Evolutionary conservation across 139 green algal genomes (phyloP).

Genomic region (Yamagishiella unicocca): DNA sequence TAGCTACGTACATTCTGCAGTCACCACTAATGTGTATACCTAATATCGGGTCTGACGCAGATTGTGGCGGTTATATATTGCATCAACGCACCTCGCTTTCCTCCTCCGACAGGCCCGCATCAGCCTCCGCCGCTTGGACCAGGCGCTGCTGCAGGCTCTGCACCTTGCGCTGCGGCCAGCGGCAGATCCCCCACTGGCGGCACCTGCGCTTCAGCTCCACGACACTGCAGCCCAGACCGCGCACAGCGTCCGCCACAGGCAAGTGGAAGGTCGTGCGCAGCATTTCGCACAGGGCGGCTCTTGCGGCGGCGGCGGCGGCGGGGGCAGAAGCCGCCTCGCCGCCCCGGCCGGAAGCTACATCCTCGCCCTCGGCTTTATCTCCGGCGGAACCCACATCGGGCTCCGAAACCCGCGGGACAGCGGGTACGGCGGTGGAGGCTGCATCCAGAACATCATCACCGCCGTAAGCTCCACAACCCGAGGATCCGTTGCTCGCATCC

Average conservation of each 20-base stretch:
- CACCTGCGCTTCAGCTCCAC: background rate
- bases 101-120: background rate
- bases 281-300: background rate
- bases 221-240: background rate
- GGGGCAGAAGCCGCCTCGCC: background rate
- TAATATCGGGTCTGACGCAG: background rate
- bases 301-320: background rate
- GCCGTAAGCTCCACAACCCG: too few relatives aligned
- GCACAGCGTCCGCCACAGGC: background rate
- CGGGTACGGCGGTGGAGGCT: background rate
- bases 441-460: background rate
- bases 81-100: background rate
- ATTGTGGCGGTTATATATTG: background rate
- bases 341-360: background rate
- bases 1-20: background rate
- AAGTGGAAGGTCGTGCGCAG: background rate
- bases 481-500: too few relatives aligned
- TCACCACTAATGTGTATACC: background rate
- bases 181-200: background rate
- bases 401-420: background rate
- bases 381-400: background rate
- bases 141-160: background rate
- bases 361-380: background rate
- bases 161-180: constrained; percentile 26
- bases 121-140: background rate